phyloP scores from a whole-genome alignment of 2,329 filamentous ascomycete genomes.

The Dothiorella sarmentorum region DNA sequence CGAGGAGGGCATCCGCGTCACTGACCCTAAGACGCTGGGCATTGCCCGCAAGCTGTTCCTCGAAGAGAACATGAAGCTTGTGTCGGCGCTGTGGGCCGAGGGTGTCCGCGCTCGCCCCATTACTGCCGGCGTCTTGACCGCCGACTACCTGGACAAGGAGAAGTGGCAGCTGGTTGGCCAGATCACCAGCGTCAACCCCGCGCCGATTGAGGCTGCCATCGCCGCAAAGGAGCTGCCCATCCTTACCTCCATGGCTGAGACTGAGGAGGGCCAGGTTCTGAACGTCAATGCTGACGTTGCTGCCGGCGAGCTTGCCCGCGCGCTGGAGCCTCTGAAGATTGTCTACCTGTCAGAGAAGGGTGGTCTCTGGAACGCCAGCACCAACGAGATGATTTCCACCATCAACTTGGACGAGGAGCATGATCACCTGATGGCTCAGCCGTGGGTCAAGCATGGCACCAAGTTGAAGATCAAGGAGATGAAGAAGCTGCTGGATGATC shows the following conservation, averaged over 20 bases:
- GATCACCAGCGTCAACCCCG: conserved; percentile 88
- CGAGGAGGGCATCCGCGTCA: conserved; percentile 92
- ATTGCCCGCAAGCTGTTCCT: conserved; percentile 90
- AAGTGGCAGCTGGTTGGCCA: conserved; percentile 96
- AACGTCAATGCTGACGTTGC: conserved; percentile 99
- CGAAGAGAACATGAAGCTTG: conserved; percentile 90
- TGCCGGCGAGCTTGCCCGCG: conserved; percentile 84
- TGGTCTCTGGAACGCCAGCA: conserved; percentile 88
- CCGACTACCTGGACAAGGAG: conserved; percentile 92
- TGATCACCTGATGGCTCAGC: conserved; percentile 84
- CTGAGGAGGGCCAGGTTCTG: conserved; percentile 81
- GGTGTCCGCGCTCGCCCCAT: conserved; percentile 87
- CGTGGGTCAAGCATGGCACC: conserved; percentile 94
- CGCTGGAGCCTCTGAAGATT: conserved; percentile 90
- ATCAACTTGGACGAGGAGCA: conserved; percentile 98
- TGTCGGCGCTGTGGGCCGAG: conserved; percentile 76
- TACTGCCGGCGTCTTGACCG: conserved; percentile 83
- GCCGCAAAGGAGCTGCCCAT: conserved; percentile 84
- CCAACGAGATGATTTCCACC: conserved; percentile 90
- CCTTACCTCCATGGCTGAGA: conserved; percentile 94
- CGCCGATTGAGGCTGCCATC: conserved; percentile 86
- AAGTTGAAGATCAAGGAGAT: conserved; percentile 97
- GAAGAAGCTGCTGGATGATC: conserved; percentile 83
- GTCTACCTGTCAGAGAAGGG: conserved; percentile 99
- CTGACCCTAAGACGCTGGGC: conserved; percentile 89